phyloP scores from a whole-genome alignment of 176 grass and related monocot species.

The Oryza longistaminata region DNA sequence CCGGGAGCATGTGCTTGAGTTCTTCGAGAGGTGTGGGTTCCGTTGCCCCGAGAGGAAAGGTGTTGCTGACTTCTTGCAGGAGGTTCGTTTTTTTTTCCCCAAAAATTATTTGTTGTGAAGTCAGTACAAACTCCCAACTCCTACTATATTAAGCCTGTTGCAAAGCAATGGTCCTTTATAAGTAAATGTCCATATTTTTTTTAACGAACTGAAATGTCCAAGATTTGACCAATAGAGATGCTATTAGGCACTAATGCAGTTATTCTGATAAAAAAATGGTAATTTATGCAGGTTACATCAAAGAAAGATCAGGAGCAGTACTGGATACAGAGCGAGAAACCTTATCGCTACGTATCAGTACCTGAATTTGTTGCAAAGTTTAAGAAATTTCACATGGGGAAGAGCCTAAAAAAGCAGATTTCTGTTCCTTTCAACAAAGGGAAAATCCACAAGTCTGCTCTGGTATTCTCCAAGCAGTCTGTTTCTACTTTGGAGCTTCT shows the following conservation, averaged over 20 bases:
- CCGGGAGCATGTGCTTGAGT: slow-evolving; percentile 72
- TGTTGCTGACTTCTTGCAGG: slow-evolving; percentile 88
- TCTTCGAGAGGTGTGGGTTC: slow-evolving; percentile 88
- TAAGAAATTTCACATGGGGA: slow-evolving; percentile 68
- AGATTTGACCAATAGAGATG: not conserved
- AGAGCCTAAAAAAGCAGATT: slow-evolving; percentile 62
- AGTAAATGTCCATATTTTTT: too few species aligned
- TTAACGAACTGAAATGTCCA: not conserved
- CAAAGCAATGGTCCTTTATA: too few species aligned
- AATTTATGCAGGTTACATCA: slow-evolving; percentile 59
- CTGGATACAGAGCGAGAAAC: slow-evolving; percentile 51
- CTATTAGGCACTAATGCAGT: not conserved
- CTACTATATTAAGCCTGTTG: not conserved
- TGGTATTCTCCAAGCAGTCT: slow-evolving; percentile 67
- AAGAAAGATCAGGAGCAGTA: slow-evolving; percentile 76
- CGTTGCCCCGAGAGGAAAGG: slow-evolving; percentile 89
- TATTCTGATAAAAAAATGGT: not conserved
- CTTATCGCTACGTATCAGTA: slow-evolving; percentile 65
- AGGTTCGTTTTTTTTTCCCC: slow-evolving; percentile 41
- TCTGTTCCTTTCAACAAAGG: slow-evolving; percentile 71
- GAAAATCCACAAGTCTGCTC: slow-evolving; percentile 73
- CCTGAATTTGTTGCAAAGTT: slow-evolving; percentile 64
- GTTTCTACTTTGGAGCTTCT: slow-evolving; percentile 74
- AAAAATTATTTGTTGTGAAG: not conserved
- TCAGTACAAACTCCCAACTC: slow-evolving; percentile 9